Evolutionary conservation across 2,329 filamentous ascomycete species (phyloP).

Genomic region (Exophiala sideris): DNA sequence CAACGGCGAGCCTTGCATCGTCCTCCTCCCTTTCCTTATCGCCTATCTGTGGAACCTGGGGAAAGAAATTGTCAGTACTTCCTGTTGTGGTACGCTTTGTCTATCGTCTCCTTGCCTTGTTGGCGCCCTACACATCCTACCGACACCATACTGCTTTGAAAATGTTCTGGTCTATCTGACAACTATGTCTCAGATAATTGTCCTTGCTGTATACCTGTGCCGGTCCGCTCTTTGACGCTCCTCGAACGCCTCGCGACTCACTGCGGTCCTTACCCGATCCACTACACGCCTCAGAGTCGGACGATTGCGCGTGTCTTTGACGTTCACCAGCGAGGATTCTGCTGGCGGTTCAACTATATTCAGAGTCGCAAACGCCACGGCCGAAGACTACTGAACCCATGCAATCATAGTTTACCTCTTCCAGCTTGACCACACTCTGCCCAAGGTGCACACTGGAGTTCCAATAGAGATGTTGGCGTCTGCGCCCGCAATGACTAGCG

Average conservation of each 20-base stretch:
- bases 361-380: too few relatives aligned
- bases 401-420: conserved; percentile 2
- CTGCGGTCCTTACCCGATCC: conserved; percentile 11
- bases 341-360: not conserved
- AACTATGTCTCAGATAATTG: conserved; percentile 14
- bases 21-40: conserved; percentile 19
- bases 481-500: conserved; percentile 35
- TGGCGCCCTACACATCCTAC: not conserved
- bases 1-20: conserved; percentile 20
- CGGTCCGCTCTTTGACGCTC: conserved; percentile 18
- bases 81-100: conserved; percentile 9
- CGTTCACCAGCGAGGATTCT: too few relatives aligned
- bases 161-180: conserved; percentile 7
- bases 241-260: not conserved
- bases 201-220: conserved; percentile 15
- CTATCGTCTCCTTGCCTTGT: conserved; percentile 14
- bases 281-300: conserved; percentile 1
- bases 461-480: conserved; percentile 32
- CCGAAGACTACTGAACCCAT: conserved; percentile 1
- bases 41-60: conserved; percentile 21
- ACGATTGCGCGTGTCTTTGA: too few relatives aligned
- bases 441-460: not conserved
- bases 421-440: not conserved
- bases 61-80: conserved; percentile 13
- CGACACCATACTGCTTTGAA: not conserved